These are phyloP conservation scores for Cladophialophora psammophila DNA, from an alignment of 2,329 filamentous ascomycete genomes.

Conservation along the genomic window DNA sequence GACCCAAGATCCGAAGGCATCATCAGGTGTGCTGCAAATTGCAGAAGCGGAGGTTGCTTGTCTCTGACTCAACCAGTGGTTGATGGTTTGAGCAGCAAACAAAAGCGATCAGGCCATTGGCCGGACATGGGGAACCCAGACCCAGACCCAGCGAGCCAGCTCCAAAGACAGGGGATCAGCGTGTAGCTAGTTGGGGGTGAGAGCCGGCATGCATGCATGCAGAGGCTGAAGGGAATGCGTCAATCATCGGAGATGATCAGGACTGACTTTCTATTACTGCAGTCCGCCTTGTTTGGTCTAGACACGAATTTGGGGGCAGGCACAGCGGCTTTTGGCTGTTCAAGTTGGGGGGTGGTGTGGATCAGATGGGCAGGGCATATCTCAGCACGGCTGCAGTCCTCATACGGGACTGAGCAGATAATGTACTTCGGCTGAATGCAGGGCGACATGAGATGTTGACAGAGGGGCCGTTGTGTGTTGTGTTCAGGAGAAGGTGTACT, in stretches of 20 bases:
- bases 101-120: constrained; percentile 20
- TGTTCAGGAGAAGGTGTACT: constrained; percentile 18
- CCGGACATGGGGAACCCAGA: constrained; percentile 5
- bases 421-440: constrained; percentile 19
- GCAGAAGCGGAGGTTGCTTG: constrained; percentile 13
- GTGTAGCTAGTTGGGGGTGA: background rate
- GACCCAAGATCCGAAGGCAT: constrained; percentile 9
- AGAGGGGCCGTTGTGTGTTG: constrained; percentile 3
- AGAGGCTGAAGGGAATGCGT: constrained; percentile 4
- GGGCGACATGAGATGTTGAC: constrained; percentile 9
- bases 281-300: constrained; percentile 5
- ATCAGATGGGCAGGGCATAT: constrained; percentile 10
- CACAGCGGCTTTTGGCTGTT: background rate
- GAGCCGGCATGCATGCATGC: constrained; percentile 3
- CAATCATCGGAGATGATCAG: constrained; percentile 3
- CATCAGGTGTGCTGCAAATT: background rate
- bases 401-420: constrained; percentile 3
- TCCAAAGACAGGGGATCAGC: constrained; percentile 20
- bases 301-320: constrained; percentile 8
- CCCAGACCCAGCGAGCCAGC: constrained; percentile 7
- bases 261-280: background rate
- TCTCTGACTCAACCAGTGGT: constrained; percentile 19
- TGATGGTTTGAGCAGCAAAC: constrained; percentile 25
- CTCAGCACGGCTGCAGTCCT: constrained; percentile 6
- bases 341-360: background rate